phyloP scores from a whole-genome alignment of 2,329 filamentous ascomycete species.

The Cytospora paraplurivora region DNA sequence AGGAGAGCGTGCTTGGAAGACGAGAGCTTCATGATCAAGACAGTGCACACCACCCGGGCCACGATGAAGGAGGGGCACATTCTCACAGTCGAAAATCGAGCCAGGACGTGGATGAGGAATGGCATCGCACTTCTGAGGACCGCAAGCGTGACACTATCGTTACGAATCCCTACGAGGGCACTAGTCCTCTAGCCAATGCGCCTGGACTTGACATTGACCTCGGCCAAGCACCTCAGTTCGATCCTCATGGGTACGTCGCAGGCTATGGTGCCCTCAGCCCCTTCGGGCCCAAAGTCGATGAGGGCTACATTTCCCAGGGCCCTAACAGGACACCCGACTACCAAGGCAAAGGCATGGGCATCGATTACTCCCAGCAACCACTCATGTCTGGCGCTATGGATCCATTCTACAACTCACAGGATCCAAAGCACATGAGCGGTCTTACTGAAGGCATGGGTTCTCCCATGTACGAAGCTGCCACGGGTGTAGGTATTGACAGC shows the following conservation, averaged over 20 bases:
- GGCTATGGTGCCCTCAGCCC: slow-evolving; percentile 59
- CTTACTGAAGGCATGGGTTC: slow-evolving; percentile 91
- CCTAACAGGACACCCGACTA: slow-evolving; percentile 58
- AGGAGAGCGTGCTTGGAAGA: slow-evolving; percentile 33
- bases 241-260: slow-evolving; percentile 43
- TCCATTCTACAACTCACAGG: slow-evolving; percentile 64
- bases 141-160: slow-evolving; percentile 67
- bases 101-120: slow-evolving; percentile 65
- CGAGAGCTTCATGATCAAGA: slow-evolving; percentile 11
- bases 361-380: slow-evolving; percentile 55
- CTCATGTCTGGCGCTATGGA: slow-evolving; percentile 60
- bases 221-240: slow-evolving; percentile 36
- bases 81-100: slow-evolving; percentile 56
- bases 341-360: slow-evolving; percentile 57
- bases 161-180: slow-evolving; percentile 68
- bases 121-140: slow-evolving; percentile 63
- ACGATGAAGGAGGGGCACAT: slow-evolving; percentile 48
- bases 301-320: slow-evolving; percentile 86
- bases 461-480: slow-evolving; percentile 87
- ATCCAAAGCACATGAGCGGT: slow-evolving; percentile 74
- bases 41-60: slow-evolving; percentile 40
- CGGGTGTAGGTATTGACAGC: slow-evolving; percentile 81
- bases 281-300: slow-evolving; percentile 67
- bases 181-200: slow-evolving; percentile 61
- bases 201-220: slow-evolving; percentile 43